These are phyloP conservation scores for Lunularia cruciata DNA, from an alignment of 225 moss, liverwort and hornwort genomes.

Conservation along the genomic window DNA sequence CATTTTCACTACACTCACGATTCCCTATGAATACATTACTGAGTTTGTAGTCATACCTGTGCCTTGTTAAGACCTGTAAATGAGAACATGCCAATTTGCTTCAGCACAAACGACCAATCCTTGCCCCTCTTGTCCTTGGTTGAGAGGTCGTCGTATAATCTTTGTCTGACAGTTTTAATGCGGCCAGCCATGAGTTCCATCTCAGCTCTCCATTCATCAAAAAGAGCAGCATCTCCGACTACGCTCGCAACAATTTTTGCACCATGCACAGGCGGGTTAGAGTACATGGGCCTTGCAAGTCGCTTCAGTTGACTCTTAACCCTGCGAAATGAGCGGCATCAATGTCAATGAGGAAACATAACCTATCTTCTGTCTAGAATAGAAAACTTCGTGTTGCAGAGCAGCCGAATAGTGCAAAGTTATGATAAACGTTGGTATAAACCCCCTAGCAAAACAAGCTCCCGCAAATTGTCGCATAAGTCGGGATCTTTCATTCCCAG, in stretches of 20 bases:
- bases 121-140: constrained; percentile 77
- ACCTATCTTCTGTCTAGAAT: too few relatives aligned
- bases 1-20: too few relatives aligned
- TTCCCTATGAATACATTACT: too few relatives aligned
- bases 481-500: too few relatives aligned
- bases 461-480: too few relatives aligned
- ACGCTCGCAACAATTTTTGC: constrained; percentile 92
- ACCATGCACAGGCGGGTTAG: constrained; percentile 94
- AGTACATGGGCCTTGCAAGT: constrained; percentile 93
- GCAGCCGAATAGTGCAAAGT: too few relatives aligned
- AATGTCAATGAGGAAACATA: too few relatives aligned
- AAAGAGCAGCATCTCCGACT: constrained; percentile 80
- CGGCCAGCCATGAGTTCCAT: constrained; percentile 96
- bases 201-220: constrained; percentile 96
- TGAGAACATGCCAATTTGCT: constrained; percentile 99
- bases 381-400: too few relatives aligned
- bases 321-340: too few relatives aligned
- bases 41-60: constrained; percentile 49
- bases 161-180: constrained; percentile 86
- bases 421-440: too few relatives aligned
- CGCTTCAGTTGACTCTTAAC: constrained; percentile 98
- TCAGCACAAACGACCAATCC: constrained; percentile 91
- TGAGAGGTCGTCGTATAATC: constrained; percentile 68
- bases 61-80: constrained; percentile 91
- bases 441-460: too few relatives aligned